Percentiles rank a stretch among this genome's conserved stretches.
Evolutionary conservation across 805 yeast genomes (phyloP).

Genomic region (Monosporozyma aerobia): DNA sequence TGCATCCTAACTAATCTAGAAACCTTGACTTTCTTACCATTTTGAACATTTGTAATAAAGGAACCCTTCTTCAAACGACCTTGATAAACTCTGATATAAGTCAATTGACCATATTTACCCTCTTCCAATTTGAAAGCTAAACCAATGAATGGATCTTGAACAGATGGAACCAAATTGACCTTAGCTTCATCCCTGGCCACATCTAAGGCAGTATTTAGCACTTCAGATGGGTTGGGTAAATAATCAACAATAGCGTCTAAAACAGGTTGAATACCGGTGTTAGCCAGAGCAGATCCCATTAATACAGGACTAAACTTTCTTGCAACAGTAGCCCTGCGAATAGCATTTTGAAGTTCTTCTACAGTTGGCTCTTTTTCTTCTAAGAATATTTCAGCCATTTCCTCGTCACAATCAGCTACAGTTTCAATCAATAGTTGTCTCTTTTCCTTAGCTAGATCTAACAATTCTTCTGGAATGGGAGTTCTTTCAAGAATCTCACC

Average conservation of each 20-base stretch:
- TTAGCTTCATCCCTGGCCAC: conserved; percentile 53
- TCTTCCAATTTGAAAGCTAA: conserved; percentile 98
- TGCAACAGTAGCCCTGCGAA: conserved; percentile 90
- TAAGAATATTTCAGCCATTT: conserved; percentile 83
- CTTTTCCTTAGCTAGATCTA: conserved; percentile 81
- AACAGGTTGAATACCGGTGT: conserved; percentile 91
- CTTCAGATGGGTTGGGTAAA: conserved; percentile 91
- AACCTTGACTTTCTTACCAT: conserved; percentile 88
- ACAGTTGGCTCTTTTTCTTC: conserved; percentile 84
- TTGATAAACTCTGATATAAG: conserved; percentile 94
- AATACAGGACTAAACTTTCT: conserved; percentile 97
- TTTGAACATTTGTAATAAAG: conserved; percentile 78
- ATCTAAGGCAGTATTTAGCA: conserved; percentile 84
- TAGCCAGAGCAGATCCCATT: conserved; percentile 98
- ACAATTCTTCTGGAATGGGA: conserved; percentile 71
- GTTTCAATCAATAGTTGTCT: conserved; percentile 81
- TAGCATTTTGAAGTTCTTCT: conserved; percentile 79
- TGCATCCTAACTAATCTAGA: conserved; percentile 96
- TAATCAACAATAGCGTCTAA: conserved; percentile 93
- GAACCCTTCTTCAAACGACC: conserved; percentile 88
- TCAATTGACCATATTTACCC: conserved; percentile 95
- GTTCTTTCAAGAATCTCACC: conserved; percentile 70
- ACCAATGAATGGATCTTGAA: conserved; percentile 78
- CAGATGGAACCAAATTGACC: conserved; percentile 64
- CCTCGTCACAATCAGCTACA: conserved; percentile 96